Base-by-base conservation (phyloP, 2,329 filamentous ascomycete species). In the Phialophora macrospora region DNA sequence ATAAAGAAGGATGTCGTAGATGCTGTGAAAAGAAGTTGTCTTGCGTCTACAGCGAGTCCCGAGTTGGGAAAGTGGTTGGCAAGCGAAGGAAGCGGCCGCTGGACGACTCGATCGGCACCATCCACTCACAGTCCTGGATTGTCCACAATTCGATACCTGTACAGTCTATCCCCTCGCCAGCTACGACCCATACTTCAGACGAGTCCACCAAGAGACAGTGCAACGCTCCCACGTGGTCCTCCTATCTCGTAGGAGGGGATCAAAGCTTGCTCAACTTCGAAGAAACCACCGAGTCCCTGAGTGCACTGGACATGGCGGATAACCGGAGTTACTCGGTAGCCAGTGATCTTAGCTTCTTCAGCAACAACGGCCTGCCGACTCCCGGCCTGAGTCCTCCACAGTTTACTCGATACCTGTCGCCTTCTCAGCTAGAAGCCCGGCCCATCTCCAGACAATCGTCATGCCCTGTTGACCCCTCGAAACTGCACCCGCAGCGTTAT, bases 21-120 rank as follows among this genome's bases (percentile, higher is more conserved):
- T 72, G 71, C 62, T 60, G 52, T 20, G 71, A 72, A 41, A 72
- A 72, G 63, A 57, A 60, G 56, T 59, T 71, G 9, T 66, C 66
- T 30, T 72, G 71, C 55, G 57, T 68, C 48, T 72, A 72, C 59
- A 72, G 71, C 62, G 71, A 72, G 59, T 72, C 71, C 38, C 56
- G 70, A 38, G 71, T 72, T 2, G 71, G 71, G 14, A 71, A 70
- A 55, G 71, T 72, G 17, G 71, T 72, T 22, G 71, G 71, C 8
- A 72, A 72, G 63, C 70, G 71, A 55, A 67, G 71, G 57, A 72
- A 72, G 55, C 70, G 70, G 51, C 71, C 70, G 4, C 22, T 71
- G 20, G 64, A 64, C 34, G 65, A 72, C 44, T 65, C 68, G 4
- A 66, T 66, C 55, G 67, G 60, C 30, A 67, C 64, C 48, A 63